Conservation (phyloP, 768 basidiomycete genomes). For the Wakefieldia striispora region DNA sequence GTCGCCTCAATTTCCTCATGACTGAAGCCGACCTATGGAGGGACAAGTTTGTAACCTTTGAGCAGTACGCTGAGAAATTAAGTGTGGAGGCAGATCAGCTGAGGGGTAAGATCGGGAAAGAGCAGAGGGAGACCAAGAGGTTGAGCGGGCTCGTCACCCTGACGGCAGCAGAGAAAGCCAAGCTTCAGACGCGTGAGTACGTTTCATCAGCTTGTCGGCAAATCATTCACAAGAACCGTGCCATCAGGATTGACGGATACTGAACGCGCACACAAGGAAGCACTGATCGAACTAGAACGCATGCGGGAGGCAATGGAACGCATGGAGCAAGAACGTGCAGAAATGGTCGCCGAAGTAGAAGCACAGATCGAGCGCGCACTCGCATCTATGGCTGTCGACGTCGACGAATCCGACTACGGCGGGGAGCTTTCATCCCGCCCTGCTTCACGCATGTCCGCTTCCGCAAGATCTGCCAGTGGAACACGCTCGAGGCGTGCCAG, state of each 20-base stretch:
- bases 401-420: conserved; percentile 70
- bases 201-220: not conserved
- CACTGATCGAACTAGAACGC: conserved; percentile 72
- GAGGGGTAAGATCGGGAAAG: conserved; percentile 84
- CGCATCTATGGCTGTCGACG: conserved; percentile 79
- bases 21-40: conserved; percentile 89
- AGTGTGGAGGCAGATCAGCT: conserved; percentile 84
- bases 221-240: not conserved
- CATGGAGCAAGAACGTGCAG: conserved; percentile 84
- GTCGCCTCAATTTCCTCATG: conserved; percentile 88
- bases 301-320: conserved; percentile 85
- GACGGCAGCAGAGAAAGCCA: conserved; percentile 75
- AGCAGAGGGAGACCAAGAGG: conserved; percentile 85
- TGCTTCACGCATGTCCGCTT: conserved; percentile 60
- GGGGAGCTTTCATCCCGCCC: conserved; percentile 57
- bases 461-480: conserved; percentile 42
- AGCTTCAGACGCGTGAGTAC: conserved; percentile 72
- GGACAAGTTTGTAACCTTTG: conserved; percentile 92
- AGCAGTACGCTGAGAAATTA: conserved; percentile 90
- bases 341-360: conserved; percentile 92
- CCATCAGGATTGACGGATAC: conserved; percentile 76
- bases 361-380: conserved; percentile 87
- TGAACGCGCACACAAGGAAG: conserved; percentile 76
- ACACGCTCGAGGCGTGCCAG: conserved; percentile 60
- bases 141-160: conserved; percentile 75